Percentiles rank a stretch among this genome's conserved stretches.
Conservation (phyloP, 768 basidiomycete genomes). For the Roridomyces roridus region DNA sequence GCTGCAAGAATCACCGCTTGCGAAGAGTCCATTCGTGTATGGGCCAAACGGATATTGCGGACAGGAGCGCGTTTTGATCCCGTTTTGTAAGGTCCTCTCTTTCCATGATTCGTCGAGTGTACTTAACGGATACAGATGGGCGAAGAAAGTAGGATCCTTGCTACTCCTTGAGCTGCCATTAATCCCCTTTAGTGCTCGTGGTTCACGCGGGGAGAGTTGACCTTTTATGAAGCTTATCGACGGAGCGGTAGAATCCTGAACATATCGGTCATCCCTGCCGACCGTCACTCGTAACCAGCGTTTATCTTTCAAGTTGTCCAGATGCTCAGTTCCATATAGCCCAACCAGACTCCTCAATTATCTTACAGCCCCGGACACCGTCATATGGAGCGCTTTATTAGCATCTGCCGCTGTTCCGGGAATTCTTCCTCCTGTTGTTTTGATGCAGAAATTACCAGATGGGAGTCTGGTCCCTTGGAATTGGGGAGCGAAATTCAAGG, state of each 20-base stretch:
- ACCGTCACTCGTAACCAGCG: slow-evolving; percentile 73
- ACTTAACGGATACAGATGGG: slow-evolving; percentile 62
- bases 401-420: slow-evolving; percentile 96
- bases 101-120: slow-evolving; percentile 2
- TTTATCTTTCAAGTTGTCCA: no score
- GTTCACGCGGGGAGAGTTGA: slow-evolving; percentile 93
- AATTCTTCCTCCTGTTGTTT: slow-evolving; percentile 91
- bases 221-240: slow-evolving; percentile 94
- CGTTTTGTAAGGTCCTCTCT: slow-evolving; percentile 49
- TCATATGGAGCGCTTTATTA: slow-evolving; percentile 81
- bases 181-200: slow-evolving; percentile 66
- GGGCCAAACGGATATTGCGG: slow-evolving; percentile 74
- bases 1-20: slow-evolving; percentile 85
- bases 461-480: slow-evolving; percentile 90
- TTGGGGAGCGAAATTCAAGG: slow-evolving; percentile 93
- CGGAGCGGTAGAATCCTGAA: slow-evolving; percentile 85
- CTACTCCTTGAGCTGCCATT: background rate
- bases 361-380: slow-evolving; percentile 91
- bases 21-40: slow-evolving; percentile 74
- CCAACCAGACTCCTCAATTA: slow-evolving; percentile 97
- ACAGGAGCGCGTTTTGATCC: slow-evolving; percentile 98
- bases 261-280: slow-evolving; percentile 90
- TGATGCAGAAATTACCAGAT: slow-evolving; percentile 89
- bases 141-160: slow-evolving; percentile 68
- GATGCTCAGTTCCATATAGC: slow-evolving; percentile 42